Conservation (phyloP, 495 filamentous ascomycete species). For the Penicillium canariense region DNA sequence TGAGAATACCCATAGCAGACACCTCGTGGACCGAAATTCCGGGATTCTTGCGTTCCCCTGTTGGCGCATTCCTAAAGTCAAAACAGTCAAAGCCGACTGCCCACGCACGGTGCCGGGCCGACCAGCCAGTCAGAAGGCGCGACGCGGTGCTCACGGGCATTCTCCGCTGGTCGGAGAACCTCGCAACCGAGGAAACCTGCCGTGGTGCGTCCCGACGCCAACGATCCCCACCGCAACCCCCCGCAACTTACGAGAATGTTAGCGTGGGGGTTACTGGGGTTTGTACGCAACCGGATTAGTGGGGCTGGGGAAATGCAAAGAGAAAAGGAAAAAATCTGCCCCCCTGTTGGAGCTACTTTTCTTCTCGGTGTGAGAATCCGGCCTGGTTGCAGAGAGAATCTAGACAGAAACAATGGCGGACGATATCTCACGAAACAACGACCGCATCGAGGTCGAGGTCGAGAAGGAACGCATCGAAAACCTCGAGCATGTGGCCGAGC, state of each 20-base stretch:
- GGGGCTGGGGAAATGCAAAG: slow-evolving; percentile 5
- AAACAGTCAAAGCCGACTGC: not conserved
- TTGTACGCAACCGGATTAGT: slow-evolving; percentile 3
- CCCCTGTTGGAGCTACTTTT: not conserved
- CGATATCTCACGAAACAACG: slow-evolving; percentile 21
- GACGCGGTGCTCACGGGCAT: not conserved
- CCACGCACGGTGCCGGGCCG: not conserved
- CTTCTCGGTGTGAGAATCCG: slow-evolving; percentile 5
- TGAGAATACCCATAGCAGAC: not conserved
- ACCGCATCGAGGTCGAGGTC: slow-evolving; percentile 17
- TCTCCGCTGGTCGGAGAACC: not conserved
- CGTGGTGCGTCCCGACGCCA: not conserved
- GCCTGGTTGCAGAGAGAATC: slow-evolving; percentile 6
- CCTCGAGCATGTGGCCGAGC: slow-evolving; percentile 22
- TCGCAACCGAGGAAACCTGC: not conserved
- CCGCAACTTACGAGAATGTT: slow-evolving; percentile 17
- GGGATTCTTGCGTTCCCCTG: not conserved
- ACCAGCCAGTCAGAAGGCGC: not conserved
- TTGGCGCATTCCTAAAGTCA: no score
- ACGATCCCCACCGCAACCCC: slow-evolving; percentile 14
- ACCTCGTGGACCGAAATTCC: no score
- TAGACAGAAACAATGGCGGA: slow-evolving; percentile 16
- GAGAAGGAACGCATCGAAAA: slow-evolving; percentile 24
- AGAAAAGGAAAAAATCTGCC: slow-evolving; percentile 3
- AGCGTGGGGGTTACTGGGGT: slow-evolving; percentile 19